A percentile compares a stretch with the other conserved stretches of the same genome.
phyloP scores from a whole-genome alignment of 1,139 yeast genomes.

The Scheffersomyces cryptocercus region DNA sequence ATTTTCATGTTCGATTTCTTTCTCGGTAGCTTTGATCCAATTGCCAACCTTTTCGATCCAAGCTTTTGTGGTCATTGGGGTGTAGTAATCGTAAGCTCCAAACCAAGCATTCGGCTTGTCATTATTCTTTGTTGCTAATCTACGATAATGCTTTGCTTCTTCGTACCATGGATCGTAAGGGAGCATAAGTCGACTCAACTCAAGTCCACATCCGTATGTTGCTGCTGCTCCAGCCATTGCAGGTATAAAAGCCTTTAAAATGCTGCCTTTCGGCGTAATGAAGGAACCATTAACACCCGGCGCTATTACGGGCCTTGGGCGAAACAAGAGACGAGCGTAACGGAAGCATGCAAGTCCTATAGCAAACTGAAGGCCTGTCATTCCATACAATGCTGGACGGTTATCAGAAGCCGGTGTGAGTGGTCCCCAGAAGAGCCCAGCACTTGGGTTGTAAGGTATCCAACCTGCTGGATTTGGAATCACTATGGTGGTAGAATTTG shows the following conservation, averaged over 20 bases:
- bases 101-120: constrained; percentile 54
- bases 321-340: constrained; percentile 20
- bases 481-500: constrained; percentile 15
- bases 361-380: constrained; percentile 49
- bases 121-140: constrained; percentile 43
- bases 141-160: constrained; percentile 53
- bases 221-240: constrained; percentile 23
- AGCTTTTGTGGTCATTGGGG: constrained; percentile 52
- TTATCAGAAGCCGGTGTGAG: constrained; percentile 65
- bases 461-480: constrained; percentile 24
- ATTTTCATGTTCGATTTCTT: constrained; percentile 10
- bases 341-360: constrained; percentile 39
- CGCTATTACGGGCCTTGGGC: neutral
- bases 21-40: constrained; percentile 25
- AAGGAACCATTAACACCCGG: neutral
- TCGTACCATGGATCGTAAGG: constrained; percentile 69
- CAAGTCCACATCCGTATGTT: constrained; percentile 46
- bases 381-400: constrained; percentile 45
- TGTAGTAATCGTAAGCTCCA: constrained; percentile 55
- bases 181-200: constrained; percentile 45
- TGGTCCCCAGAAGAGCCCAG: constrained; percentile 66
- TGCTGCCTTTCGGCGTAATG: constrained; percentile 6
- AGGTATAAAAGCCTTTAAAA: constrained; percentile 11
- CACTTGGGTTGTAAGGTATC: constrained; percentile 48
- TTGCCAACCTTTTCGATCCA: constrained; percentile 43